Conservation (phyloP, 257 asterid genomes). For the Lantana camara region DNA sequence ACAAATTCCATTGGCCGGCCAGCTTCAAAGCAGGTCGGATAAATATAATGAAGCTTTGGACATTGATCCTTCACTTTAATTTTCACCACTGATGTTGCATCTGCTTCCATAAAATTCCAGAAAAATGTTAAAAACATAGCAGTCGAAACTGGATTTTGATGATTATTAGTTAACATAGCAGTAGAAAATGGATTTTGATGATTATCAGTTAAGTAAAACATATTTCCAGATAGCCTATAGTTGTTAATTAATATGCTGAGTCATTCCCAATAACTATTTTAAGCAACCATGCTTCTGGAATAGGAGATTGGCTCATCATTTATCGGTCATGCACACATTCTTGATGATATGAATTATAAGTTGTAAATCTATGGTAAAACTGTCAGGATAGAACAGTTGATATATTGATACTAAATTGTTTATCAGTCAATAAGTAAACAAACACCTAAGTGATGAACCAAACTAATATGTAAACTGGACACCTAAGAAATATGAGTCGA, state of each 20-base stretch:
- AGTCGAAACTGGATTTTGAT: slow-evolving; percentile 11
- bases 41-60: slow-evolving; percentile 78
- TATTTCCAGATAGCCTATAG: not conserved
- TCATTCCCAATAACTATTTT: not conserved
- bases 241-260: not conserved
- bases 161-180: not conserved
- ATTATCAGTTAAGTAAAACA: not conserved
- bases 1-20: slow-evolving; percentile 88
- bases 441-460: not conserved
- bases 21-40: slow-evolving; percentile 89
- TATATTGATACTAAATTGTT: not conserved
- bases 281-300: not conserved
- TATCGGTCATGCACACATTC: not conserved
- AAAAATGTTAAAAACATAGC: slow-evolving; percentile 6
- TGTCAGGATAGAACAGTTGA: not conserved
- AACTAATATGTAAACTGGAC: not conserved
- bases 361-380: not conserved
- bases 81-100: slow-evolving; percentile 62
- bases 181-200: slow-evolving; percentile 12
- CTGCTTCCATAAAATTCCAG: slow-evolving; percentile 42
- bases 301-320: not conserved
- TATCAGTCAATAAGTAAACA: not conserved
- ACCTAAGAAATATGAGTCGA: not conserved
- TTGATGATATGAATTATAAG: not conserved
- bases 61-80: slow-evolving; percentile 57